Percentiles rank a stretch among this genome's conserved stretches.
phyloP scores from a whole-genome alignment of 163 green algal genomes.

The Coccomyxa subellipsoidea region DNA sequence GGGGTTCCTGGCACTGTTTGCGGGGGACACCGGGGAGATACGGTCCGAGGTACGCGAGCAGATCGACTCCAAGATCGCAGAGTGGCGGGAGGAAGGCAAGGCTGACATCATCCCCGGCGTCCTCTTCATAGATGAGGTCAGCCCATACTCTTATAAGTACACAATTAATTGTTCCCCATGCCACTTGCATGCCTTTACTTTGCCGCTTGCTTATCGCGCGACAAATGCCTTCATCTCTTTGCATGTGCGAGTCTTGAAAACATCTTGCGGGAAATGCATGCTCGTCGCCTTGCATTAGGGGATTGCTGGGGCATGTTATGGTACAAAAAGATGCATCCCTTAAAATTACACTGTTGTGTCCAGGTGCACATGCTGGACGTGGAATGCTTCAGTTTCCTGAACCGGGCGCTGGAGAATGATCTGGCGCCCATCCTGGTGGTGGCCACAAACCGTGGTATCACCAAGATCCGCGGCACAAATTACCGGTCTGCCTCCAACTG shows the following conservation, averaged over 20 bases:
- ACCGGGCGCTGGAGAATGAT: constrained; percentile 95
- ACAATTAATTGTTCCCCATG: too few species aligned
- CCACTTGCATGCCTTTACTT: too few species aligned
- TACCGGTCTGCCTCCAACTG: constrained; percentile 53
- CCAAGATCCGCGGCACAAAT: constrained; percentile 90
- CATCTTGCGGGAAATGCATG: too few species aligned
- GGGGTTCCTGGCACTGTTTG: constrained; percentile 98
- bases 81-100: constrained; percentile 99
- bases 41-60: constrained; percentile 96
- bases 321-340: too few species aligned
- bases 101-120: constrained; percentile 98
- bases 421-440: constrained; percentile 96
- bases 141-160: background rate
- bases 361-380: constrained; percentile 97
- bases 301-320: too few species aligned
- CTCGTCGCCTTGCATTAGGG: too few species aligned
- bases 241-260: too few species aligned
- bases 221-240: too few species aligned
- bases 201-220: too few species aligned
- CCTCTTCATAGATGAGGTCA: constrained; percentile 98
- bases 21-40: constrained; percentile 97
- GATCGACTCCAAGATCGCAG: constrained; percentile 93
- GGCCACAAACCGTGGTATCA: constrained; percentile 95
- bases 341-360: too few species aligned
- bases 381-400: constrained; percentile 99